These are phyloP conservation scores for Neonectria sp. DNA, from an alignment of 2,329 filamentous ascomycete genomes.

Conservation along the genomic window DNA sequence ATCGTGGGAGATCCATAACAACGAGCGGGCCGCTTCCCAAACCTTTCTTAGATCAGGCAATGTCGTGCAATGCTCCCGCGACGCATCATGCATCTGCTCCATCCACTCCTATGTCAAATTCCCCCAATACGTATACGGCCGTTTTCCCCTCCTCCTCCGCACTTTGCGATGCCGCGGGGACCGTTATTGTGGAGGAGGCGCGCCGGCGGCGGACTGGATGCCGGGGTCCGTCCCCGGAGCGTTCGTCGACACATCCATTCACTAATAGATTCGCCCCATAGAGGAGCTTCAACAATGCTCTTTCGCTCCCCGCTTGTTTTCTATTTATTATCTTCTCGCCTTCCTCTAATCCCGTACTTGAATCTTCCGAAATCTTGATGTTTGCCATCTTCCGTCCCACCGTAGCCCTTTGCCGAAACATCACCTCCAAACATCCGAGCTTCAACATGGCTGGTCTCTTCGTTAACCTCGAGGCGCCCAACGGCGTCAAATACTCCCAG, in stretches of 20 bases:
- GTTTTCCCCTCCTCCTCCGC: background rate
- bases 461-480: conserved; percentile 81
- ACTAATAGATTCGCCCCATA: background rate
- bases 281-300: background rate
- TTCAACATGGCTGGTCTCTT: conserved; percentile 45
- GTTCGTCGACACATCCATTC: background rate
- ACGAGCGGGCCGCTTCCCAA: conserved; percentile 11
- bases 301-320: background rate
- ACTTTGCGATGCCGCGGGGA: background rate
- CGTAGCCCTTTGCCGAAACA: conserved; percentile 25
- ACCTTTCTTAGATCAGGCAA: conserved; percentile 39
- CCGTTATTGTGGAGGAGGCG: background rate
- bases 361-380: background rate
- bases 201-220: conserved; percentile 1
- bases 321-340: conserved; percentile 20
- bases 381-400: conserved; percentile 30
- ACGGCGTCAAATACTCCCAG: conserved; percentile 81
- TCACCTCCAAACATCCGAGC: conserved; percentile 21
- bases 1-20: background rate
- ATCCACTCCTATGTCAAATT: background rate
- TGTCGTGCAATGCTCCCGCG: conserved; percentile 12
- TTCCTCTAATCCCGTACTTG: background rate
- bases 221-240: background rate
- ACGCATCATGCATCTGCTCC: background rate
- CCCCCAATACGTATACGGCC: background rate